Base-by-base conservation (phyloP, 2,329 filamentous ascomycete species). In the Cucurbitaria berberidis region DNA sequence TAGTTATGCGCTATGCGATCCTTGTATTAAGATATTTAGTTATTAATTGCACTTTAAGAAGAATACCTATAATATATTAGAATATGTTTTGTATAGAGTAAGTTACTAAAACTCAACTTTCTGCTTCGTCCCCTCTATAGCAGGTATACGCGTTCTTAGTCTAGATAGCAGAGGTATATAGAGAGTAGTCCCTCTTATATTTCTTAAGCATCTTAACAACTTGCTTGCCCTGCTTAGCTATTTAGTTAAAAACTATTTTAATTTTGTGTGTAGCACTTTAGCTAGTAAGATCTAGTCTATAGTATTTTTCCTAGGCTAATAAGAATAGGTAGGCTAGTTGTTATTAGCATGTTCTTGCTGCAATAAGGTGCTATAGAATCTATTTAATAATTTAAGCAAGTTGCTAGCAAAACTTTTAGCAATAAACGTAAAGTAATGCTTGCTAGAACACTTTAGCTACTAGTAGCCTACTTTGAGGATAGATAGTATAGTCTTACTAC, bases 301-400 rank as follows among this genome's bases (percentile, higher is more conserved):
- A 48, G 15, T 29, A 9, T 26, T 32, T 19, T 38, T 26, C 24
- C 9, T 26, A 26, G 5, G 9, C 24, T 26, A 26, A 26, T 26
- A 26, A 26, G 5, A n/a, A n/a, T 38, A 72, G 68, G 68, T 41
- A 65, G 69, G 8, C 51, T 70, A 2, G 59, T 73, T 32, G 43
- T 53, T 4, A 62, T 73, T 32, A 60, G 63, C 2, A 43, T 72
- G 9, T 72, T 72, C 44, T 38, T 72, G 3, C 60, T 69, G 48
- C 45, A 58, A 39, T 73, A 59, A 69, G 43, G 43, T 10, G 39
- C 52, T 3, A 19, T 22, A 10, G 40, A 64, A 26, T 70, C 62
- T 30, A 24, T 69, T 9, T 16, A 58, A 2, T 57, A 51, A 22
- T 71, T 72, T 50, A 48, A 68, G 24, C 21, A 52, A 5, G 54